Evolutionary conservation across 805 yeast species (phyloP).

Genomic region (Torulaspora quercuum): DNA sequence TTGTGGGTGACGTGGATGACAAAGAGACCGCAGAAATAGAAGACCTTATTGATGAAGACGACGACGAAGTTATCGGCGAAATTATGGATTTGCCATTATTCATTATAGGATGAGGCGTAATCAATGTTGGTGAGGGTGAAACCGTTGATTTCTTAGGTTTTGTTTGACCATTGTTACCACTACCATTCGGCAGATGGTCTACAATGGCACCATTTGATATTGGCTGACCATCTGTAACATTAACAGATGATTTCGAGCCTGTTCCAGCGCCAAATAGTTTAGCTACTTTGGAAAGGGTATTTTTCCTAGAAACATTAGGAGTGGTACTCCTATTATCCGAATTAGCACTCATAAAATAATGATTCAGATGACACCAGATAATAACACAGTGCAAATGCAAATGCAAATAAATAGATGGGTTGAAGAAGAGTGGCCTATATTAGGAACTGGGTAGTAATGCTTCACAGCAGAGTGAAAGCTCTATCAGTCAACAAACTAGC

Average conservation of each 20-base stretch:
- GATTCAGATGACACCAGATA: too few species aligned
- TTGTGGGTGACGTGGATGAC: slow-evolving; percentile 17
- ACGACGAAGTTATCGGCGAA: slow-evolving; percentile 15
- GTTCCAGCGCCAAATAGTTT: slow-evolving; percentile 12
- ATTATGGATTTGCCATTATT: slow-evolving; percentile 8
- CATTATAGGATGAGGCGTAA: slow-evolving; percentile 5
- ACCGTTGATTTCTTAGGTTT: background rate
- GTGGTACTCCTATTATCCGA: slow-evolving; percentile 5
- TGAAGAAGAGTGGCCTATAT: too few species aligned
- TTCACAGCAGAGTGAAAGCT: too few species aligned
- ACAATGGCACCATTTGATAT: background rate
- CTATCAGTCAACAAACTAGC: too few species aligned
- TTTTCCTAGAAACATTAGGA: slow-evolving; percentile 14
- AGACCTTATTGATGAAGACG: slow-evolving; percentile 19
- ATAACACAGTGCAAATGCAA: too few species aligned
- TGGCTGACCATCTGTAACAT: slow-evolving; percentile 1
- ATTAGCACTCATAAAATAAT: slow-evolving; percentile 5
- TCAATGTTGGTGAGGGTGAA: slow-evolving; percentile 7
- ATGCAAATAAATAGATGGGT: too few species aligned
- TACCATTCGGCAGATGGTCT: slow-evolving; percentile 3
- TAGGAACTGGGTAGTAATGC: too few species aligned
- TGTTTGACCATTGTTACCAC: background rate
- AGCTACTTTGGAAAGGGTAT: slow-evolving; percentile 15
- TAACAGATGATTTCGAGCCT: slow-evolving; percentile 5
- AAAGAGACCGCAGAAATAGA: slow-evolving; percentile 16